Evolutionary conservation across 2,329 filamentous ascomycete species (phyloP).

Genomic region (Teratosphaeriaceae sp.): DNA sequence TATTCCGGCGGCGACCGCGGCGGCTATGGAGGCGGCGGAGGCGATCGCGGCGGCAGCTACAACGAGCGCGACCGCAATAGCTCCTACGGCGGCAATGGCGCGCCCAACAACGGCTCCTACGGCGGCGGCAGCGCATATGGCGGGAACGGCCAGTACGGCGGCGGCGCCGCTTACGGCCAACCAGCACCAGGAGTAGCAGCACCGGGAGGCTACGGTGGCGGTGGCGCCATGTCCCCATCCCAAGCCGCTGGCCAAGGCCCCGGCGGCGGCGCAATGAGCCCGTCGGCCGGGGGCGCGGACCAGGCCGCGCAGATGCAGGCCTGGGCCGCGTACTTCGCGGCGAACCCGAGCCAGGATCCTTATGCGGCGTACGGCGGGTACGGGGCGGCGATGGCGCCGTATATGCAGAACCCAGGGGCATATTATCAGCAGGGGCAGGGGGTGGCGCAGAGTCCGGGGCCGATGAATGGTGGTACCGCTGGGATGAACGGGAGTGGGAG

Average conservation of each 20-base stretch:
- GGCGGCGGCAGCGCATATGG: conserved; percentile 33
- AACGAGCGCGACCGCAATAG: conserved; percentile 31
- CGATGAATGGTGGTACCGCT: neutral
- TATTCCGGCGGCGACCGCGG: conserved; percentile 8
- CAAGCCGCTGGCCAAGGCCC: conserved; percentile 6
- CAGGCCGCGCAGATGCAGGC: conserved; percentile 41
- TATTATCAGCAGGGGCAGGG: conserved; percentile 2
- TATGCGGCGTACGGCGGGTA: conserved; percentile 87
- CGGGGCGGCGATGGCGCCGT: conserved; percentile 11
- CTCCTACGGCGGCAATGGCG: conserved; percentile 28
- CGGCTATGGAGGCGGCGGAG: conserved; percentile 37
- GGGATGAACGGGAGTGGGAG: conserved; percentile 10
- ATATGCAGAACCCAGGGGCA: conserved; percentile 1
- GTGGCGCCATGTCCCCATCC: conserved; percentile 26
- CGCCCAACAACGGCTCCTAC: too few species aligned
- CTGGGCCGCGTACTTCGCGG: conserved; percentile 75
- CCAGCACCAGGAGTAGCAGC: neutral
- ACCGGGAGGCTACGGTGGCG: too few species aligned
- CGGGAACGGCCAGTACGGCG: conserved; percentile 17
- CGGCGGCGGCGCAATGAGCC: neutral
- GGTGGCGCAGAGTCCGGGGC: too few species aligned
- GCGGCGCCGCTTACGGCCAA: neutral
- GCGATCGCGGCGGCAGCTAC: conserved; percentile 23
- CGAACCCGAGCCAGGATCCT: conserved; percentile 75
- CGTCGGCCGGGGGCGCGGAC: conserved; percentile 27